Evolutionary conservation across 129 eudicot genomes (phyloP).

Genomic region (Apium graveolens): DNA sequence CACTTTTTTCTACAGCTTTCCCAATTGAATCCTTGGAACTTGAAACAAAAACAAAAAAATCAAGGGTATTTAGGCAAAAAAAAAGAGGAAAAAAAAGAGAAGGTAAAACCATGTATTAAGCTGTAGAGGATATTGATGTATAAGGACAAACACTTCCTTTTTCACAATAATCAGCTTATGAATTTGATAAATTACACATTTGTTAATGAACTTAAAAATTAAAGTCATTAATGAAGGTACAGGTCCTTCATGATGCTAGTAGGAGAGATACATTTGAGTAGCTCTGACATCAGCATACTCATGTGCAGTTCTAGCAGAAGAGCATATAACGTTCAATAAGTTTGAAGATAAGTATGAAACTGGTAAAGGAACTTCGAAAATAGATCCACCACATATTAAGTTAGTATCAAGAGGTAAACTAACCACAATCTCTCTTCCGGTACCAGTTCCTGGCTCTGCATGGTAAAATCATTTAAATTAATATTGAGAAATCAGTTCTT

Average conservation of each 20-base stretch:
- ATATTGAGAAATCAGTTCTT: background rate
- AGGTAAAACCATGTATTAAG: background rate
- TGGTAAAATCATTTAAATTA: conserved; percentile 10
- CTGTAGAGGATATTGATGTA: background rate
- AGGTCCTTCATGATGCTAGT: background rate
- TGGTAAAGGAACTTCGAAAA: background rate
- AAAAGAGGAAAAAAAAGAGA: background rate
- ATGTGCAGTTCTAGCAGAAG: background rate
- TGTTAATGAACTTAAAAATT: background rate
- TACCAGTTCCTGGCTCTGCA: conserved; percentile 66
- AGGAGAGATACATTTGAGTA: background rate
- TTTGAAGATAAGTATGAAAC: background rate
- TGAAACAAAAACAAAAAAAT: conserved; percentile 9
- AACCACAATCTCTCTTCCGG: conserved; percentile 66
- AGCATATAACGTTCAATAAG: background rate
- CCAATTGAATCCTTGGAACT: conserved; percentile 79
- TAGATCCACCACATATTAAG: conserved; percentile 4
- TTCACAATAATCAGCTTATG: background rate
- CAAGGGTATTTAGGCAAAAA: background rate
- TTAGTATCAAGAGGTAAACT: conserved; percentile 20
- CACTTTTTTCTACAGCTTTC: conserved; percentile 60
- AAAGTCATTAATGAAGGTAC: background rate
- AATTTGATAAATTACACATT: background rate
- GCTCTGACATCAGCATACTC: background rate
- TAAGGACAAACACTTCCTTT: background rate